Base-by-base conservation (phyloP, 2,329 filamentous ascomycete species). In the Cercospora sp. region DNA sequence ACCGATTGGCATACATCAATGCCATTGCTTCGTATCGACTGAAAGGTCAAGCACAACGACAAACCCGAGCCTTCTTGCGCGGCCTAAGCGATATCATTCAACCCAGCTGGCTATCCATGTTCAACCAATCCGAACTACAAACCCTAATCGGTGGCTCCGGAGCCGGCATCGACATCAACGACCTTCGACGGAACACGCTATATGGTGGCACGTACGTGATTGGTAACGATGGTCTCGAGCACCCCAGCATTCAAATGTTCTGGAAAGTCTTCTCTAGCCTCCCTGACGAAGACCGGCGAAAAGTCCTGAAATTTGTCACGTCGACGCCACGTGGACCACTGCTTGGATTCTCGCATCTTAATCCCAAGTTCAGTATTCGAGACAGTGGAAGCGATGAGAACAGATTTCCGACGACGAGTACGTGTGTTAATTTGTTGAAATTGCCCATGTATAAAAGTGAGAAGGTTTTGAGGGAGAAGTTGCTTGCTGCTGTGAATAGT, bases 41-140 rank as follows among this genome's bases (percentile, higher is more conserved):
- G 0, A 89, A 93, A 65, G 85, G 87, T 1, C 95, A 98, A 76
- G 91, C 92, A 1, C 86, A 87, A 60, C 81, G 85, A n/a, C 93
- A 97, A 76, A 97, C 94, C 0, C 86, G 89, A 23, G 93, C 93
- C 1, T 99, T 99, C 78, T 86, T 99, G 7, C 89, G 89, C 65
- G 95, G 95, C 0, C 87, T 99, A 1, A 89, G 91, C 23, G 86
- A 90, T 71, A 96, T 99, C 76, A 95, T 99, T 72, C 90, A 94
- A 67, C 94, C 94, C 0, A 88, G 88, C 3, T 99, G 95, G 95
- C 86, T 99, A 4, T 93, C 91, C 75, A 98, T 99, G 95, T 99
- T 99, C 84, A 99, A 99, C 79, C 94, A 97, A 78, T 88, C 88
- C 3, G 95, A 99, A 79, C 86, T 99, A 4, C 95, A 98, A 80